A percentile compares a stretch with the other conserved stretches of the same genome.
phyloP scores from a whole-genome alignment of 2,329 filamentous ascomycete genomes.

The Colletotrichum costaricense region DNA sequence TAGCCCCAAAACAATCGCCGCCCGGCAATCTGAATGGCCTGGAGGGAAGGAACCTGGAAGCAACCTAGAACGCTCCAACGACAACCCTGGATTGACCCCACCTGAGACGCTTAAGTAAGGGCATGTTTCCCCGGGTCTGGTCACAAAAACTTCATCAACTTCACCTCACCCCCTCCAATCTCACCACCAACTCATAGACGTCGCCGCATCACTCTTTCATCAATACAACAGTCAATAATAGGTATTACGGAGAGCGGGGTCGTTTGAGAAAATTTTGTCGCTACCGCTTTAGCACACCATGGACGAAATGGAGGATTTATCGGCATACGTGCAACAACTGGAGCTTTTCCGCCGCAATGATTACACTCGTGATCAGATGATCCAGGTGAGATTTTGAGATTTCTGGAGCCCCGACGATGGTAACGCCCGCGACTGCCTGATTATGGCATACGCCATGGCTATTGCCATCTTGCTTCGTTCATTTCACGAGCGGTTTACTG shows the following conservation, averaged over 20 bases:
- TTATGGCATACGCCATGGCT: background rate
- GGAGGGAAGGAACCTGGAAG: background rate
- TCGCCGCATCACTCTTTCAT: background rate
- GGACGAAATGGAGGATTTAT: constrained; percentile 15
- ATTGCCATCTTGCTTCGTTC: no score
- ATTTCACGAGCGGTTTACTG: background rate
- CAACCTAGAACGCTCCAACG: no score
- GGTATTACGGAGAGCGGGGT: background rate
- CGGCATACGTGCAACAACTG: constrained; percentile 23
- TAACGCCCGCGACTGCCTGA: background rate
- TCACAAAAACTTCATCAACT: background rate
- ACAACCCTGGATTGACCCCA: background rate
- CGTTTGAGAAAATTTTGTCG: background rate
- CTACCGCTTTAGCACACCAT: background rate
- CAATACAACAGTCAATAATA: background rate
- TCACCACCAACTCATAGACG: background rate
- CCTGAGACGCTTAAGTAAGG: constrained; percentile 7
- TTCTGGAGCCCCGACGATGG: no score
- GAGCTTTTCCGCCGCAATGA: constrained; percentile 29
- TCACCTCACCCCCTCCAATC: background rate
- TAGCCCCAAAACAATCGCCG: constrained; percentile 8
- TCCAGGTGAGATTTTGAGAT: constrained; percentile 10
- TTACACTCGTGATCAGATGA: constrained; percentile 30
- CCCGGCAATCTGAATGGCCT: constrained; percentile 15
- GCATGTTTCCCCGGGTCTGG: background rate